These are phyloP conservation scores for Leccinum fallax DNA, from an alignment of 1,284 basidiomycete genomes.

Conservation along the genomic window DNA sequence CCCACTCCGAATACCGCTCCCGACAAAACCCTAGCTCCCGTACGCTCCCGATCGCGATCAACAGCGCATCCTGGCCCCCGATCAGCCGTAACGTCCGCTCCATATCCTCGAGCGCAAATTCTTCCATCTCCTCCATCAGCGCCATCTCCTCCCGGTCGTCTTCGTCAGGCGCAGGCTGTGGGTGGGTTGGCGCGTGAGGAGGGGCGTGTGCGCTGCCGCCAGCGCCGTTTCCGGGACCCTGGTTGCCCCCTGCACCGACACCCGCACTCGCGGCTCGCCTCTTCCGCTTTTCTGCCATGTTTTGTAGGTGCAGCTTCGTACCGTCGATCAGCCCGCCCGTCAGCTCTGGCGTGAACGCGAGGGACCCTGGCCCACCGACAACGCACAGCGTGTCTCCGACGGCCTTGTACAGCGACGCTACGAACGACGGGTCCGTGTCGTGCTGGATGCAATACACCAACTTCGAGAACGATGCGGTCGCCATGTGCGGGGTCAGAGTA, in stretches of 20 bases:
- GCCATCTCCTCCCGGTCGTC: conserved; percentile 47
- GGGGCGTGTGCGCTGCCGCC: neutral
- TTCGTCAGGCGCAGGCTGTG: conserved; percentile 22
- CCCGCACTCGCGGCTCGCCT: conserved; percentile 54
- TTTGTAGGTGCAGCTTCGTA: conserved; percentile 67
- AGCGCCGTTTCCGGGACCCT: neutral
- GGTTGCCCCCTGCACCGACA: conserved; percentile 19
- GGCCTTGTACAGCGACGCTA: conserved; percentile 77
- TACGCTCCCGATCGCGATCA: conserved; percentile 71
- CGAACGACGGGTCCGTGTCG: conserved; percentile 74
- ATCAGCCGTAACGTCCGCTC: conserved; percentile 56
- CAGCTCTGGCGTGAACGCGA: conserved; percentile 53
- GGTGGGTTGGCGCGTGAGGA: conserved; percentile 37
- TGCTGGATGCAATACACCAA: conserved; percentile 65
- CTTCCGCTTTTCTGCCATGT: conserved; percentile 66
- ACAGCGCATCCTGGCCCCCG: conserved; percentile 58
- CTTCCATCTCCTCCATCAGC: conserved; percentile 58
- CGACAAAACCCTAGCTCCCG: conserved; percentile 54
- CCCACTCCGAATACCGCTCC: conserved; percentile 44
- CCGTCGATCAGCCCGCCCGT: conserved; percentile 60
- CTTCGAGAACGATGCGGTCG: conserved; percentile 67
- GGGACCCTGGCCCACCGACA: conserved; percentile 44
- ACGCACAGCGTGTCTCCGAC: conserved; percentile 69
- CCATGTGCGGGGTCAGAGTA: conserved; percentile 70
- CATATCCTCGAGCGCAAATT: conserved; percentile 76